A percentile compares a stretch with the other conserved stretches of the same genome.
Conservation (phyloP, 108 stramenopile genomes). For the Schizochytrium sp. region DNA sequence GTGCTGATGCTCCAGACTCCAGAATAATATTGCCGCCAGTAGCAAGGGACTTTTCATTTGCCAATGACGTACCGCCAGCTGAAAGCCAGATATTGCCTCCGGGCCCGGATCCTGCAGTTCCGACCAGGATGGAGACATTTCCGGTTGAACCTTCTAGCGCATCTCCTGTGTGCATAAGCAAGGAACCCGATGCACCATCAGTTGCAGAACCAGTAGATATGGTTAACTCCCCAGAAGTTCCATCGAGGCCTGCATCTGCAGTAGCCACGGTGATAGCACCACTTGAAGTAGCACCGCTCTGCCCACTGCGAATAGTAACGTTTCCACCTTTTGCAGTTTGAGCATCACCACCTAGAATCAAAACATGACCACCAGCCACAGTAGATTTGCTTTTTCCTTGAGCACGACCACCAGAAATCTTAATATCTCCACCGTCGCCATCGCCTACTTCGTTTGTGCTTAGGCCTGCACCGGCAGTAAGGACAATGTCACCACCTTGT, state of each 20-base stretch:
- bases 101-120: slow-evolving; percentile 66
- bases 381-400: slow-evolving; percentile 49
- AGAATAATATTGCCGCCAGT: slow-evolving; percentile 36
- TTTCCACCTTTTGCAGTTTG: slow-evolving; percentile 66
- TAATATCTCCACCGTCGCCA: slow-evolving; percentile 65
- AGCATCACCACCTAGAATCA: slow-evolving; percentile 66
- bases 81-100: slow-evolving; percentile 64
- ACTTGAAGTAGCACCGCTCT: slow-evolving; percentile 45
- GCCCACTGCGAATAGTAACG: slow-evolving; percentile 67
- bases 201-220: slow-evolving; percentile 65
- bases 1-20: background rate
- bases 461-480: background rate
- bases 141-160: slow-evolving; percentile 59
- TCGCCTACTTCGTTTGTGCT: background rate
- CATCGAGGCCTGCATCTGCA: slow-evolving; percentile 64
- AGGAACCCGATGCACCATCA: slow-evolving; percentile 19
- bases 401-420: slow-evolving; percentile 65
- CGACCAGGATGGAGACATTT: slow-evolving; percentile 26
- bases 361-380: slow-evolving; percentile 64
- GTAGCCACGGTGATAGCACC: slow-evolving; percentile 65
- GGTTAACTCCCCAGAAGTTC: slow-evolving; percentile 64
- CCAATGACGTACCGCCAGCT: slow-evolving; percentile 61
- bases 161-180: background rate
- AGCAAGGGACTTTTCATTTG: background rate
- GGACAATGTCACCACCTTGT: background rate